Percentiles rank a stretch among this genome's conserved stretches.
Evolutionary conservation across 2,329 filamentous ascomycete species (phyloP).

Genomic region (Fonsecaea pugnacius): DNA sequence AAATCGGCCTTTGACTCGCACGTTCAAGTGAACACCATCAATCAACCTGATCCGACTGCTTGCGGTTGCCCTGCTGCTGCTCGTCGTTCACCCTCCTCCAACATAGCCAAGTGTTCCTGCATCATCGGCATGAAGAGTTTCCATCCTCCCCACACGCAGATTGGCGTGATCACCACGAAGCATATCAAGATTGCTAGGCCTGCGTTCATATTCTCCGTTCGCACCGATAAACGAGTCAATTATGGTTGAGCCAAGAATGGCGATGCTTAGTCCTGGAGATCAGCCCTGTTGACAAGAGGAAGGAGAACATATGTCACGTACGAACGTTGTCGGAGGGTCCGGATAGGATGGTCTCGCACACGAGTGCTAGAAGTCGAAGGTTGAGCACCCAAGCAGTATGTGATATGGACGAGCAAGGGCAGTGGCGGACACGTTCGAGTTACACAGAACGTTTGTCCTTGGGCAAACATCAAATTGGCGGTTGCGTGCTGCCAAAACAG

Average conservation of each 20-base stretch:
- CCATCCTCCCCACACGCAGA: slow-evolving; percentile 35
- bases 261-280: neutral
- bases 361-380: neutral
- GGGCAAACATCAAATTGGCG: neutral
- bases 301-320: neutral
- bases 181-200: slow-evolving; percentile 38
- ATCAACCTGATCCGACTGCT: slow-evolving; percentile 8
- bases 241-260: neutral
- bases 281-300: neutral
- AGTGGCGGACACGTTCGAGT: neutral
- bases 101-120: slow-evolving; percentile 34
- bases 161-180: slow-evolving; percentile 36
- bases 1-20: neutral
- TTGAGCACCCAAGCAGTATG: neutral
- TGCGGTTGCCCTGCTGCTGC: slow-evolving; percentile 17
- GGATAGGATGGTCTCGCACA: neutral
- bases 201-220: slow-evolving; percentile 32
- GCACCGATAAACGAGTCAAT: slow-evolving; percentile 1
- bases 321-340: neutral
- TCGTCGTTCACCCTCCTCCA: slow-evolving; percentile 34
- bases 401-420: neutral
- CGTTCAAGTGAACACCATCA: neutral
- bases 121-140: slow-evolving; percentile 35
- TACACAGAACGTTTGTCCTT: neutral
- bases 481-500: neutral